Conservation (phyloP, 305 asterid genomes). For the Fraxinus sp. region DNA sequence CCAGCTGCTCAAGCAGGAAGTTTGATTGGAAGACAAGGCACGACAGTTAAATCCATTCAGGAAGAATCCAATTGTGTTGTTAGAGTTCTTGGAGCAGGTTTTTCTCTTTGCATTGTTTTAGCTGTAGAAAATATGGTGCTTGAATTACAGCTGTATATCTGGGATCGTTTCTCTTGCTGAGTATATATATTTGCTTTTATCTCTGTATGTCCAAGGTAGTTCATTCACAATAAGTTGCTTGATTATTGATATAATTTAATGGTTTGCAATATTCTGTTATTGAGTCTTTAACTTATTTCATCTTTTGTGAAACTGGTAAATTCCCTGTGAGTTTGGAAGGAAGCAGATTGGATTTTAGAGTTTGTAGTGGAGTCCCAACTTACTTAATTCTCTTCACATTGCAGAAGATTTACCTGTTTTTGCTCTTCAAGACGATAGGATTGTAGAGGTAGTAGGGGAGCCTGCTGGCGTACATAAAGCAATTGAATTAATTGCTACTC, state of each 20-base stretch:
- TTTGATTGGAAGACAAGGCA: conserved; percentile 91
- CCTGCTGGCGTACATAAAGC: conserved; percentile 79
- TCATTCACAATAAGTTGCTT: neutral
- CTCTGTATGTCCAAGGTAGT: conserved; percentile 8
- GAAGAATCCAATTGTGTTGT: conserved; percentile 86
- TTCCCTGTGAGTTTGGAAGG: conserved; percentile 7
- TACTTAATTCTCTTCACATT: conserved; percentile 25
- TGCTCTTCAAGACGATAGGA: conserved; percentile 91
- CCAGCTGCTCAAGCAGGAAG: conserved; percentile 97
- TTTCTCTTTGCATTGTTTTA: conserved; percentile 25
- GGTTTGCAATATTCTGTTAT: neutral
- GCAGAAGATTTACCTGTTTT: conserved; percentile 88
- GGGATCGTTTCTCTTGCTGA: conserved; percentile 6
- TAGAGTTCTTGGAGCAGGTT: conserved; percentile 90
- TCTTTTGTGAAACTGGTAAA: conserved; percentile 6
- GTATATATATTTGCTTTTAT: conserved; percentile 11
- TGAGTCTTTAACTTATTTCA: neutral
- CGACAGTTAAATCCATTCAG: conserved; percentile 90
- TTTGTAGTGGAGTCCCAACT: neutral
- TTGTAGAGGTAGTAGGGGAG: conserved; percentile 93
- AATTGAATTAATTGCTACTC: conserved; percentile 74
- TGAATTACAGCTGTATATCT: conserved; percentile 13
- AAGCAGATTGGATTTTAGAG: neutral
- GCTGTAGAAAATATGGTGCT: conserved; percentile 14
- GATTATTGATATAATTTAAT: neutral